Percentiles rank a stretch among this genome's conserved stretches.
phyloP scores from a whole-genome alignment of 768 basidiomycete species.

The Chlorophyllum brunneum region DNA sequence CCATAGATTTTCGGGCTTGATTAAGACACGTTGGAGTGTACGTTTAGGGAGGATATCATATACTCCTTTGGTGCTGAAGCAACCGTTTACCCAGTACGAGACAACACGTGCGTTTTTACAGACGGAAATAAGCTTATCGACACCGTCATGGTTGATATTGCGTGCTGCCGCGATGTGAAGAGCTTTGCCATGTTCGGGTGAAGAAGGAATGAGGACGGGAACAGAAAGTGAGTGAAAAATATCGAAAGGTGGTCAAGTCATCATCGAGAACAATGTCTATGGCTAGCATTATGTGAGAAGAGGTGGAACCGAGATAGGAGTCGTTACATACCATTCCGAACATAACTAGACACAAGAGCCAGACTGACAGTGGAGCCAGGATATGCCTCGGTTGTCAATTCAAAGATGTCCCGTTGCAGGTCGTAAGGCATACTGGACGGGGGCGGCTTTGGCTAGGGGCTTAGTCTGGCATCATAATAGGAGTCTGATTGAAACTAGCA shows the following conservation, averaged over 20 bases:
- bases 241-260: slow-evolving; percentile 14
- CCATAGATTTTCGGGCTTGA: slow-evolving; percentile 19
- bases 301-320: too few species aligned
- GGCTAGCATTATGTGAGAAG: too few species aligned
- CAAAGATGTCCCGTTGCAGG: slow-evolving; percentile 30
- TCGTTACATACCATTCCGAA: slow-evolving; percentile 24
- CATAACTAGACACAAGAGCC: slow-evolving; percentile 21
- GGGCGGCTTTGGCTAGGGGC: too few species aligned
- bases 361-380: slow-evolving; percentile 23
- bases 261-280: slow-evolving; percentile 26
- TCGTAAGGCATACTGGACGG: slow-evolving; percentile 33
- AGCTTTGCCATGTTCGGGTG: slow-evolving; percentile 21
- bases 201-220: slow-evolving; percentile 26
- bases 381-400: slow-evolving; percentile 23
- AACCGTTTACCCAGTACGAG: slow-evolving; percentile 24
- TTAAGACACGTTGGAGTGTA: slow-evolving; percentile 18
- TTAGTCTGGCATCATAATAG: too few species aligned
- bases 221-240: slow-evolving; percentile 27
- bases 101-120: slow-evolving; percentile 23
- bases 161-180: slow-evolving; percentile 26
- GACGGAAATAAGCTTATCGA: slow-evolving; percentile 19
- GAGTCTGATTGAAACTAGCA: too few species aligned
- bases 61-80: slow-evolving; percentile 6
- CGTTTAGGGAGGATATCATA: slow-evolving; percentile 9
- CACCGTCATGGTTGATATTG: slow-evolving; percentile 18